phyloP scores from a whole-genome alignment of 2,329 filamentous ascomycete species.

The Colletotrichum gigasporum region DNA sequence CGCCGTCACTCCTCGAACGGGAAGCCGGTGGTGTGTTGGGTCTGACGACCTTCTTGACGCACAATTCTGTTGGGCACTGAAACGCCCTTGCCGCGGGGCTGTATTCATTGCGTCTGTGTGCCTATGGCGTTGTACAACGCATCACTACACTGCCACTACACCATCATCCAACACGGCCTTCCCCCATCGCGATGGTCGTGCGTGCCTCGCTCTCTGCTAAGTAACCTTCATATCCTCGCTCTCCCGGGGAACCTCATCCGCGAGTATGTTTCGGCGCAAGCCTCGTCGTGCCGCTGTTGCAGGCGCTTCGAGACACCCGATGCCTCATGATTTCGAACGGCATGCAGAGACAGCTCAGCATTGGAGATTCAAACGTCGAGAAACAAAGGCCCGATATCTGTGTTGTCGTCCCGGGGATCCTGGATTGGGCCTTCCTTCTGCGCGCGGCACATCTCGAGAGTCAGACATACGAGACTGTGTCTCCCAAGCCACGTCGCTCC shows the following conservation, averaged over 20 bases:
- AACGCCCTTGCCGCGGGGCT: constrained; percentile 54
- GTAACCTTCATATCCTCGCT: background rate
- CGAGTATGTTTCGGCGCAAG: background rate
- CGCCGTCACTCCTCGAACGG: background rate
- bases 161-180: background rate
- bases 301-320: background rate
- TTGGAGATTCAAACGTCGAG: background rate
- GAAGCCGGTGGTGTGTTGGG: constrained; percentile 41
- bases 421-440: background rate
- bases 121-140: constrained; percentile 56
- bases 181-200: constrained; percentile 7
- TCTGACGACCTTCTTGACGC: constrained; percentile 47
- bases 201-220: no score
- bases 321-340: background rate
- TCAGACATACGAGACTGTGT: background rate
- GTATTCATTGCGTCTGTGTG: constrained; percentile 40
- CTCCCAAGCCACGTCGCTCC: background rate
- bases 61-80: constrained; percentile 59
- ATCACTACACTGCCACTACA: constrained; percentile 35
- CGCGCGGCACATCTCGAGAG: background rate
- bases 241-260: background rate
- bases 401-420: background rate
- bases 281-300: background rate
- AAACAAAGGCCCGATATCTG: background rate
- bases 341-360: constrained; percentile 8